Conservation (phyloP, 306 rosid genomes). For the Rubus parviflorus region DNA sequence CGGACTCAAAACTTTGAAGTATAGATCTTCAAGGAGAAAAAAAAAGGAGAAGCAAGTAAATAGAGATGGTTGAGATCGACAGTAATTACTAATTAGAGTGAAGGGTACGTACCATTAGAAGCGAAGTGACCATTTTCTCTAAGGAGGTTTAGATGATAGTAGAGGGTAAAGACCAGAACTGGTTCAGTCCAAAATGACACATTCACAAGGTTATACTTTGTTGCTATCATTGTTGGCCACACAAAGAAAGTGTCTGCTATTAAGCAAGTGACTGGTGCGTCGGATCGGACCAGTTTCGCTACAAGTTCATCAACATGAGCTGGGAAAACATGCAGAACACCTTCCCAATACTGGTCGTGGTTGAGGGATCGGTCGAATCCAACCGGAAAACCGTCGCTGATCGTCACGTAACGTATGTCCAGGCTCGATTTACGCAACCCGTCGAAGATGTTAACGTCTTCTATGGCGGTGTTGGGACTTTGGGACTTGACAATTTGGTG, state of each 20-base stretch:
- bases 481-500: slow-evolving; percentile 20
- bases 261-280: slow-evolving; percentile 33
- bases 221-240: slow-evolving; percentile 29
- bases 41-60: not conserved
- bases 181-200: slow-evolving; percentile 39
- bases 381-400: slow-evolving; percentile 26
- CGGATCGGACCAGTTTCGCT: slow-evolving; percentile 17
- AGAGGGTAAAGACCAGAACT: slow-evolving; percentile 24
- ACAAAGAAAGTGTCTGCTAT: slow-evolving; percentile 30
- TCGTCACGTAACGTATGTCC: slow-evolving; percentile 22
- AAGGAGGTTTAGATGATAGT: slow-evolving; percentile 32
- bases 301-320: slow-evolving; percentile 34
- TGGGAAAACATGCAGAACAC: slow-evolving; percentile 16
- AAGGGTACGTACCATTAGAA: slow-evolving; percentile 16
- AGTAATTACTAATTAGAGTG: no score
- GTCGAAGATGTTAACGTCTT: slow-evolving; percentile 23
- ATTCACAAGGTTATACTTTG: slow-evolving; percentile 27
- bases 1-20: not conserved
- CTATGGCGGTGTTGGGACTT: not conserved
- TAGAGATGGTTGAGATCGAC: not conserved
- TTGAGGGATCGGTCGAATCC: slow-evolving; percentile 30
- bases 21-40: not conserved
- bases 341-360: slow-evolving; percentile 28
- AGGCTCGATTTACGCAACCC: slow-evolving; percentile 22
- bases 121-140: slow-evolving; percentile 30